Base-by-base conservation (phyloP, 2,329 filamentous ascomycete genomes). In the Ilyonectria mors-panacis region DNA sequence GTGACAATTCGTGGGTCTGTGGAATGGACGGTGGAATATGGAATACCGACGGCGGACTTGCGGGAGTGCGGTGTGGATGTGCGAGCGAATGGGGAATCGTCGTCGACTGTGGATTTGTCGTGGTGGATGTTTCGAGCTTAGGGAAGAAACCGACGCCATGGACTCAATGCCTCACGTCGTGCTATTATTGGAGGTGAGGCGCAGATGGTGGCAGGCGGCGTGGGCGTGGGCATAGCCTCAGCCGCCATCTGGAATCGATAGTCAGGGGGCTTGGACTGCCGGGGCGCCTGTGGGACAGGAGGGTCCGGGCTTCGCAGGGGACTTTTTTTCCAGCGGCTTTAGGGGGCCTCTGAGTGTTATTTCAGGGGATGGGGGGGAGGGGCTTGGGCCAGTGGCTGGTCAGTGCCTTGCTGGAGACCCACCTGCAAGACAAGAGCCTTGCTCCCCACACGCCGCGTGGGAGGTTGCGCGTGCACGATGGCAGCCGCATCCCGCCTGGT, bases 101-200 rank as follows among this genome's bases (percentile, higher is more conserved):
- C 26, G 48, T 13, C 5, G 58, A 33, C 26, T 37, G 10, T 23
- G 35, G 21, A 23, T 39, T 44, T 47, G 19, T 28, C 13, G 35
- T 15, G 19, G 28, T 48, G 28, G 55, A 54, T 47, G 53, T 26
- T 53, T 59, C 12, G 55, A 17, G 37, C 39, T 59, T 60, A 56
- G 63, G 50, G 56, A 59, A 54, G 61, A 64, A 64, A 37, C 62
- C 62, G 62, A 64, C 28, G 47, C 39, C 48, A 51, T 45, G 50
- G 56, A 30, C 47, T 60, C 50, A 55, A 59, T 48, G 63, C 57
- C 63, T 61, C 57, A 47, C 44, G 23, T 19, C 51, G 63, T 61
- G 63, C 63, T 65, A 65, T 65, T 57, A 65, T 65, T 65, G 63
- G 63, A 57, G 51, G 58, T 58, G 63, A 65, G 63, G 63, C 63